Evolutionary conservation across 2,329 filamentous ascomycete species (phyloP).

Genomic region (Dothideomycetes sp.): DNA sequence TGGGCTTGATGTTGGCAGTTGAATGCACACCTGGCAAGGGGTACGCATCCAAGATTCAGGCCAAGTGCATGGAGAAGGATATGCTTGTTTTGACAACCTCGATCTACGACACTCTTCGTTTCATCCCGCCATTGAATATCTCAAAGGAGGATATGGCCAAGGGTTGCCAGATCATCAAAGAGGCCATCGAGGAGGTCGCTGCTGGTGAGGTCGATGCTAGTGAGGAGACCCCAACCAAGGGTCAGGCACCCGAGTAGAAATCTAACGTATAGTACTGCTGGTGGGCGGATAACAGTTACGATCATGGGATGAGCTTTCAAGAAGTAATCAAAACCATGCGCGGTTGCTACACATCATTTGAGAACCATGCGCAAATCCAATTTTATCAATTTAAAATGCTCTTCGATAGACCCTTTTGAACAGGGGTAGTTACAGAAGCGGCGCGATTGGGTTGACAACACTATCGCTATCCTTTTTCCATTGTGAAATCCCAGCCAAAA

Average conservation of each 20-base stretch:
- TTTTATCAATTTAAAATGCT: too few species aligned
- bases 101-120: conserved; percentile 33
- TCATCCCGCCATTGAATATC: conserved; percentile 33
- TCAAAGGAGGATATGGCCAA: conserved; percentile 31
- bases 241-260: conserved; percentile 17
- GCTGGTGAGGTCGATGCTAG: conserved; percentile 17
- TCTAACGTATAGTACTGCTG: too few species aligned
- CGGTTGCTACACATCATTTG: too few species aligned
- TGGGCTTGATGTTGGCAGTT: conserved; percentile 32
- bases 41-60: conserved; percentile 30
- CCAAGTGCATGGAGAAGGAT: conserved; percentile 31
- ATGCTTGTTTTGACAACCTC: conserved; percentile 33
- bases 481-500: too few species aligned
- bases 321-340: too few species aligned
- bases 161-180: conserved; percentile 28
- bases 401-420: too few species aligned
- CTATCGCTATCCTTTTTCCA: too few species aligned
- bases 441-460: too few species aligned
- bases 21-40: conserved; percentile 29
- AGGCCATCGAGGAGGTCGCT: conserved; percentile 30
- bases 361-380: too few species aligned
- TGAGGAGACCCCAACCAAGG: conserved; percentile 16
- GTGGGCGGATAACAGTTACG: too few species aligned
- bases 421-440: too few species aligned
- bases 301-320: too few species aligned